A percentile compares a stretch with the other conserved stretches of the same genome.
Evolutionary conservation across 148 eudicot genomes (phyloP).

Genomic region (Vaccinium myrtillus): DNA sequence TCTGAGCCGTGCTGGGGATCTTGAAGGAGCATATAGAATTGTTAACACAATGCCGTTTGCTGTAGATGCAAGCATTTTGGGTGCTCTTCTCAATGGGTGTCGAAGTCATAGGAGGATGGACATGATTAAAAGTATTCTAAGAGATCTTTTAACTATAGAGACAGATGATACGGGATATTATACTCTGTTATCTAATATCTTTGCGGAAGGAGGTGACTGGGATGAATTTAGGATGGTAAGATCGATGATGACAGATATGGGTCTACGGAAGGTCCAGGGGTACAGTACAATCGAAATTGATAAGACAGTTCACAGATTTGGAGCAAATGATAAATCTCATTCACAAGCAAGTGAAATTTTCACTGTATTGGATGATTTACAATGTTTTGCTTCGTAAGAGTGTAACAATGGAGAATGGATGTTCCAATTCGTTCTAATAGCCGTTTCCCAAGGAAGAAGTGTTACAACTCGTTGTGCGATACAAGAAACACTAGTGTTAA

Average conservation of each 20-base stretch:
- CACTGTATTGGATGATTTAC: background rate
- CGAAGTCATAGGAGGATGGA: constrained; percentile 52
- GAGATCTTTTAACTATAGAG: constrained; percentile 26
- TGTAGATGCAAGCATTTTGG: constrained; percentile 50
- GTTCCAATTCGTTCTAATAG: background rate
- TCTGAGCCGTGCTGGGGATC: constrained; percentile 60
- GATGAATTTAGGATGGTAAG: constrained; percentile 38
- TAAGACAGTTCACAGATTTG: constrained; percentile 17
- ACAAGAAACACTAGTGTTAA: background rate
- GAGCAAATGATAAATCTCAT: constrained; percentile 17
- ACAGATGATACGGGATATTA: constrained; percentile 55
- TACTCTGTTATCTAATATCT: constrained; percentile 50
- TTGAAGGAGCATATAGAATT: constrained; percentile 46
- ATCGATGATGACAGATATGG: constrained; percentile 34
- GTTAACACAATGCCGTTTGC: constrained; percentile 45
- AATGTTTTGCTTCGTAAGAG: background rate
- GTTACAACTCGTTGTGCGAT: background rate
- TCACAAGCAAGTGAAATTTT: constrained; percentile 11
- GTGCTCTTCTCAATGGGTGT: constrained; percentile 59
- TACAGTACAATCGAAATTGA: constrained; percentile 41
- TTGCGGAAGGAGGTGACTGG: constrained; percentile 59
- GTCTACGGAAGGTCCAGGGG: constrained; percentile 42
- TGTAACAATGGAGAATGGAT: background rate
- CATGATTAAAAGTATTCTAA: constrained; percentile 33
- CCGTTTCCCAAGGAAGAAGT: background rate